phyloP scores from a whole-genome alignment of 441 rosid genomes.

The Eutrema salsugineum region DNA sequence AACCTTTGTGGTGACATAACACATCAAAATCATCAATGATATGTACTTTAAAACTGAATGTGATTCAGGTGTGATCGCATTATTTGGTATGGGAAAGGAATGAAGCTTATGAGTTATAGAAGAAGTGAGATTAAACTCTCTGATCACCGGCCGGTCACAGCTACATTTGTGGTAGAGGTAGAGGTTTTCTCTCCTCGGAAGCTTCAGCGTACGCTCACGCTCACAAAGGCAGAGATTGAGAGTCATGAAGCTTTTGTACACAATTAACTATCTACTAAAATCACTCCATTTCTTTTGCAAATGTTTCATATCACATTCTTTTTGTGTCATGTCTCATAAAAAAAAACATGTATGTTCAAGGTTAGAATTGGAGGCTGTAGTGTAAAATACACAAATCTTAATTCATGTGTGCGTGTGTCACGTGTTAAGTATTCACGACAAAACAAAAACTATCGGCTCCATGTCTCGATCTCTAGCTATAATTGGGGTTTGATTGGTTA shows the following conservation, averaged over 20 bases:
- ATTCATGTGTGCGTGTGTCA: not conserved
- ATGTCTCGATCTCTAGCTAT: not conserved
- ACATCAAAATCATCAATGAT: not conserved
- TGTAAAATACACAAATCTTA: not conserved
- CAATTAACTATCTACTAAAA: not conserved
- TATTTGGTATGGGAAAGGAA: not conserved
- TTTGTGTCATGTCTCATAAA: not conserved
- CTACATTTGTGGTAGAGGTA: not conserved
- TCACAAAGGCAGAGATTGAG: not conserved
- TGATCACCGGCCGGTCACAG: not conserved
- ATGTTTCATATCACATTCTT: not conserved
- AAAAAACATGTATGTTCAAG: not conserved
- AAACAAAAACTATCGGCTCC: not conserved
- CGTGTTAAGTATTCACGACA: not conserved
- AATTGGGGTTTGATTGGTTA: not conserved
- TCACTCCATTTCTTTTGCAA: not conserved
- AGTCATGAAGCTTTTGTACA: slow-evolving; percentile 15
- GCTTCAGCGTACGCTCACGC: slow-evolving; percentile 1
- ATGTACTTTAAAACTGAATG: not conserved
- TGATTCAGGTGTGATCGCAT: not conserved
- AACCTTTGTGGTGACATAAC: not conserved
- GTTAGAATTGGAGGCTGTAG: no score
- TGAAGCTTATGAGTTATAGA: slow-evolving; percentile 14
- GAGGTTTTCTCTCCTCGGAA: not conserved
- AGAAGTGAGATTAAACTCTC: slow-evolving; percentile 13